phyloP scores from a whole-genome alignment of 352 stramenopile genomes.

The Plasmopara muralis region DNA sequence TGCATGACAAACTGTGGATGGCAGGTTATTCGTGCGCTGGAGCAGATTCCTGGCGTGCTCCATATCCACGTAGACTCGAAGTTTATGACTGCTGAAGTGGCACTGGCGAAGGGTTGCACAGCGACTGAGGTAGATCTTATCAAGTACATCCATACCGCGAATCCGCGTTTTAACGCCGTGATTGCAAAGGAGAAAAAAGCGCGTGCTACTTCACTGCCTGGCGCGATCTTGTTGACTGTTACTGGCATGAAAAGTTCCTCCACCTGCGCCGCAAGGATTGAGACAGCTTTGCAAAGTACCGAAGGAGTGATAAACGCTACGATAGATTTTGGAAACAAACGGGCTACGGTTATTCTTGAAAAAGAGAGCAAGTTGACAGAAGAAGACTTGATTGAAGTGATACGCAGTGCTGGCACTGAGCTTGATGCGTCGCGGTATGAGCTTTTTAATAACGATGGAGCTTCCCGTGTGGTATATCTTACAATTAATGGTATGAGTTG shows the following conservation, averaged over 20 bases:
- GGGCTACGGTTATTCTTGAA: conserved; percentile 64
- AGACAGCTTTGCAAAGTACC: conserved; percentile 39
- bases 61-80: conserved; percentile 81
- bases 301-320: conserved; percentile 58
- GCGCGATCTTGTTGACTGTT: conserved; percentile 64
- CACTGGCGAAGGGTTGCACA: conserved; percentile 68
- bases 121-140: conserved; percentile 84
- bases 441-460: conserved; percentile 46
- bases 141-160: conserved; percentile 66
- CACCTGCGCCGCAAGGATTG: conserved; percentile 53
- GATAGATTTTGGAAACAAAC: conserved; percentile 65
- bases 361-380: conserved; percentile 50
- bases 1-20: conserved; percentile 84
- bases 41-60: conserved; percentile 74
- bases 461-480: conserved; percentile 70
- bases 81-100: conserved; percentile 70
- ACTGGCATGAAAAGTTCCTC: conserved; percentile 73
- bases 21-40: conserved; percentile 73
- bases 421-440: conserved; percentile 59
- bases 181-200: conserved; percentile 54
- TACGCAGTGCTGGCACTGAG: conserved; percentile 37
- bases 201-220: conserved; percentile 42
- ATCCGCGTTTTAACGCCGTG: conserved; percentile 66
- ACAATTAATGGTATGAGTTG: conserved; percentile 77
- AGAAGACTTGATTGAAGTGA: conserved; percentile 59